Evolutionary conservation across 2,329 filamentous ascomycete genomes (phyloP).

Genomic region (Trichoderma guizhouense): DNA sequence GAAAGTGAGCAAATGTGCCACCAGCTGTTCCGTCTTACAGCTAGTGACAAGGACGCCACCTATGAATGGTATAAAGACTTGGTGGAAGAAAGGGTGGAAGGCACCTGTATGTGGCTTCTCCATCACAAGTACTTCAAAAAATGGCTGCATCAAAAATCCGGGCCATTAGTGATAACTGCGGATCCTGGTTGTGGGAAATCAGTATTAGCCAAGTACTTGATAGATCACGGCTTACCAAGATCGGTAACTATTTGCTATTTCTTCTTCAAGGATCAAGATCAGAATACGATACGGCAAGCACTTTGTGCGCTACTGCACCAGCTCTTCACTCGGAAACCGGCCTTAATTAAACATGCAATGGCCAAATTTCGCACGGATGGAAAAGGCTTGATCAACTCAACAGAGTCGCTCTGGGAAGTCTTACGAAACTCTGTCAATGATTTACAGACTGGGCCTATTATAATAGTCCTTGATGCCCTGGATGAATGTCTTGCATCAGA

Average conservation of each 20-base stretch:
- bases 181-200: background rate
- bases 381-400: background rate
- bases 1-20: background rate
- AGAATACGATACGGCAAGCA: background rate
- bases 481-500: background rate
- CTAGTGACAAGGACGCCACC: background rate
- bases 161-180: background rate
- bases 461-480: background rate
- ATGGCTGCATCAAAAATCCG: background rate
- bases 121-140: background rate
- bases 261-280: background rate
- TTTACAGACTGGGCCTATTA: background rate
- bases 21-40: background rate
- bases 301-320: background rate
- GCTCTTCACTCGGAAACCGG: background rate
- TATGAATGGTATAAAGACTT: background rate
- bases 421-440: background rate
- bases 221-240: background rate
- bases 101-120: background rate
- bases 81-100: background rate
- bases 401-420: background rate
- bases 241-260: background rate
- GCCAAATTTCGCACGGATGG: background rate
- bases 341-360: background rate
- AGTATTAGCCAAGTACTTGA: background rate